Evolutionary conservation across 2,329 filamentous ascomycete genomes (phyloP).

Genomic region (Talaromyces atroroseus): DNA sequence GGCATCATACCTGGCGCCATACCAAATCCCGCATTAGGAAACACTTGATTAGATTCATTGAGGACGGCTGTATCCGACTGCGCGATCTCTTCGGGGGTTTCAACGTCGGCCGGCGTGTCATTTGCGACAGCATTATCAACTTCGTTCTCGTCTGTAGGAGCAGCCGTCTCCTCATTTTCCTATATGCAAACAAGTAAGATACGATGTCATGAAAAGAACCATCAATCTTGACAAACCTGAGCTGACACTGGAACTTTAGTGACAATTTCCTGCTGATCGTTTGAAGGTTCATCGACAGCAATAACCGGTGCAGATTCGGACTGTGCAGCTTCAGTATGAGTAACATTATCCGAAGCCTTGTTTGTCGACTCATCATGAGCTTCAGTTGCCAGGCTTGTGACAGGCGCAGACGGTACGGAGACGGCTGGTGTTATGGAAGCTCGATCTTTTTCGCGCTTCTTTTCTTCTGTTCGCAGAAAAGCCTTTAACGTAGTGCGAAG

Average conservation of each 20-base stretch:
- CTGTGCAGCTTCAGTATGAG: not conserved
- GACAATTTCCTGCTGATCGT: not conserved
- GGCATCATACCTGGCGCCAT: conserved; percentile 48
- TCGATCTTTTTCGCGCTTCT: conserved; percentile 69
- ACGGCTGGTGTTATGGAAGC: conserved; percentile 29
- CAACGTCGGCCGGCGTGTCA: not conserved
- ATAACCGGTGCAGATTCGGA: not conserved
- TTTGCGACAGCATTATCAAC: not conserved
- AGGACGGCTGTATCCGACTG: conserved; percentile 16
- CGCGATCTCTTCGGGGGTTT: conserved; percentile 11
- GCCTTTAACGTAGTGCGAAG: conserved; percentile 89
- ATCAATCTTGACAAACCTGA: not conserved
- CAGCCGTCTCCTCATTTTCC: not conserved
- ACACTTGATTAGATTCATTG: conserved; percentile 13
- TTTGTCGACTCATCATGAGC: not conserved
- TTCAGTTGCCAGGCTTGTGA: conserved; percentile 11
- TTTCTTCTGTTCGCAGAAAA: conserved; percentile 84
- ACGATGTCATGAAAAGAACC: not conserved
- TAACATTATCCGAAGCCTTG: not conserved
- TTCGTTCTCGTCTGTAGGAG: not conserved
- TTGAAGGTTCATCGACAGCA: not conserved
- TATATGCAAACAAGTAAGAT: not conserved
- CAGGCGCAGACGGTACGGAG: conserved; percentile 16
- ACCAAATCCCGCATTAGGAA: conserved; percentile 35
- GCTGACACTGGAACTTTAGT: not conserved